Evolutionary conservation across 176 grass and related monocot genomes (phyloP).

Genomic region (Pontederia crassipes): DNA sequence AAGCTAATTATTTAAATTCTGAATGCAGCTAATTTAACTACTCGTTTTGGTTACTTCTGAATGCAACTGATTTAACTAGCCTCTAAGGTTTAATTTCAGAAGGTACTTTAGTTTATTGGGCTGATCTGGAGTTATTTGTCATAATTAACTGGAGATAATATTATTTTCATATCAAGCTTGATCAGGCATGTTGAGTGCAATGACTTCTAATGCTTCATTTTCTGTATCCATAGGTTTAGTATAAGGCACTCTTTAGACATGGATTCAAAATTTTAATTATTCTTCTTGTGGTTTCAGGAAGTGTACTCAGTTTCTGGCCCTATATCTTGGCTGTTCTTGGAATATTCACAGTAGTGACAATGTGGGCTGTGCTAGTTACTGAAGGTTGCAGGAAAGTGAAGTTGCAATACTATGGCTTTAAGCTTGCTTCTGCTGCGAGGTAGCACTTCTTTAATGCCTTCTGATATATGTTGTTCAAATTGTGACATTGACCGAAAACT

Average conservation of each 20-base stretch:
- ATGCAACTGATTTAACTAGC: too few species aligned
- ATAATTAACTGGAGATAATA: too few species aligned
- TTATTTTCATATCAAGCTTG: background rate
- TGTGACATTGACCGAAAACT: too few species aligned
- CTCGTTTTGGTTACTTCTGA: too few species aligned
- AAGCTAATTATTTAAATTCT: too few species aligned
- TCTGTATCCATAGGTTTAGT: background rate
- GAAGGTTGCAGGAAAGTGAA: slow-evolving; percentile 98
- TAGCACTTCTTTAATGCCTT: slow-evolving; percentile 23
- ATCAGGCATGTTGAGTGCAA: background rate
- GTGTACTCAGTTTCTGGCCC: slow-evolving; percentile 48
- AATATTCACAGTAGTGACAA: slow-evolving; percentile 70
- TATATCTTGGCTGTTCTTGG: slow-evolving; percentile 66
- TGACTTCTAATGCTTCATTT: background rate
- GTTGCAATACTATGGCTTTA: slow-evolving; percentile 92
- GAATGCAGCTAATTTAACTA: too few species aligned
- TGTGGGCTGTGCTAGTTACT: slow-evolving; percentile 89
- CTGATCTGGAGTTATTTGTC: too few species aligned
- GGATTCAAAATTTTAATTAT: background rate
- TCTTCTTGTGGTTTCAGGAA: slow-evolving; percentile 41
- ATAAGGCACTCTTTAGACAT: background rate
- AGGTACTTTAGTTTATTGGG: too few species aligned
- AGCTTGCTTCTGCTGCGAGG: slow-evolving; percentile 77
- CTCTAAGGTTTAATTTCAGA: too few species aligned
- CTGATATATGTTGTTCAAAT: background rate